Evolutionary conservation across 495 filamentous ascomycete genomes (phyloP).

Genomic region (Hypomontagnella monticulosa): DNA sequence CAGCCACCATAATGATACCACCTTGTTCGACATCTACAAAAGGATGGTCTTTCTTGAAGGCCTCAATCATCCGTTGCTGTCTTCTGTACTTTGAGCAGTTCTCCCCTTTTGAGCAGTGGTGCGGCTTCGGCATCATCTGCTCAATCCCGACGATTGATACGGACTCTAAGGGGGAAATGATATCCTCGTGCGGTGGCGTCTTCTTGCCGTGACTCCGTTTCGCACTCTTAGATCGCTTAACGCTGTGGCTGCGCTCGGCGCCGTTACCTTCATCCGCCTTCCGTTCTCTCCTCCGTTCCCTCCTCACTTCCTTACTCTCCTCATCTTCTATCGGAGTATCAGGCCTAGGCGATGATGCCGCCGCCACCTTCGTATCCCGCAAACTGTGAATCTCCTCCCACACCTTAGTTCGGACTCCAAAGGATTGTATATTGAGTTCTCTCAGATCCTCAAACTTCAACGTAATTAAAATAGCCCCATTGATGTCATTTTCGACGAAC

Average conservation of each 20-base stretch:
- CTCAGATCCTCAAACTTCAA: slow-evolving; percentile 94
- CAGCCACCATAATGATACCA: slow-evolving; percentile 69
- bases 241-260: slow-evolving; percentile 51
- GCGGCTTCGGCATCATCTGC: slow-evolving; percentile 82
- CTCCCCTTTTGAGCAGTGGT: slow-evolving; percentile 90
- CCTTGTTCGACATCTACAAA: slow-evolving; percentile 63
- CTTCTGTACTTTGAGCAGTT: slow-evolving; percentile 82
- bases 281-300: slow-evolving; percentile 49
- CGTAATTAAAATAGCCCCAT: slow-evolving; percentile 80
- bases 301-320: slow-evolving; percentile 54
- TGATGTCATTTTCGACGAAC: slow-evolving; percentile 91
- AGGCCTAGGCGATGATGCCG: slow-evolving; percentile 60
- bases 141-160: slow-evolving; percentile 94
- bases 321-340: slow-evolving; percentile 66
- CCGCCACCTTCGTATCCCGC: slow-evolving; percentile 61
- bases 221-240: slow-evolving; percentile 52
- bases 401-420: slow-evolving; percentile 85
- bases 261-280: slow-evolving; percentile 46
- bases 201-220: slow-evolving; percentile 50
- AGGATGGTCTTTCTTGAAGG: slow-evolving; percentile 75
- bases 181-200: slow-evolving; percentile 64
- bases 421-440: slow-evolving; percentile 91
- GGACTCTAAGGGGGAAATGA: slow-evolving; percentile 78
- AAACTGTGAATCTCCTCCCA: slow-evolving; percentile 85
- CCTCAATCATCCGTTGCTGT: slow-evolving; percentile 73